phyloP scores from a whole-genome alignment of 73 alveolate genomes.

The Paramecium tetraurelia region DNA sequence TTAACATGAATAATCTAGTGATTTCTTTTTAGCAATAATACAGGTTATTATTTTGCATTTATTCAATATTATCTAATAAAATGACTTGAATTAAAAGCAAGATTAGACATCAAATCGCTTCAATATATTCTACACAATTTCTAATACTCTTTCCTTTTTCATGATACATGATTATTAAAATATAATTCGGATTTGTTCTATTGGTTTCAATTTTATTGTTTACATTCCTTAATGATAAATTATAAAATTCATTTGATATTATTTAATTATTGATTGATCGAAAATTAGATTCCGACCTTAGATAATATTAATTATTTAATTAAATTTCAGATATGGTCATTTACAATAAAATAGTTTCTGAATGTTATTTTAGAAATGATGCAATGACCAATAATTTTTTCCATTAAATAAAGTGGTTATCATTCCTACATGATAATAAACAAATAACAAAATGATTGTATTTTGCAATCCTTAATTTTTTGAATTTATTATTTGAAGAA shows the following conservation, averaged over 20 bases:
- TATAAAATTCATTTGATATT: too few relatives aligned
- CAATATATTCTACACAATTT: background rate
- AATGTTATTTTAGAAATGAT: too few relatives aligned
- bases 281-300: background rate
- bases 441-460: too few relatives aligned
- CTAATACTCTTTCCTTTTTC: background rate
- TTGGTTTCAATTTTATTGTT: background rate
- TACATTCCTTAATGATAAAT: background rate
- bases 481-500: background rate
- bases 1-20: background rate
- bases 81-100: background rate
- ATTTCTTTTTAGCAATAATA: background rate
- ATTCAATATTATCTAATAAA: background rate
- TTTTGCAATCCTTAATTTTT: background rate
- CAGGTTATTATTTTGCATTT: background rate
- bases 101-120: background rate
- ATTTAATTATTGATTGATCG: background rate
- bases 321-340: background rate
- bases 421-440: background rate
- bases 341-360: too few relatives aligned
- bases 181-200: background rate
- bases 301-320: too few relatives aligned
- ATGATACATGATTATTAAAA: too few relatives aligned
- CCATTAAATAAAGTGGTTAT: background rate
- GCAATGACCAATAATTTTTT: too few relatives aligned